Evolutionary conservation across 768 basidiomycete genomes (phyloP), one percentile per base, ranked within the genome.

Genomic region (Suillus weaverae): DNA sequence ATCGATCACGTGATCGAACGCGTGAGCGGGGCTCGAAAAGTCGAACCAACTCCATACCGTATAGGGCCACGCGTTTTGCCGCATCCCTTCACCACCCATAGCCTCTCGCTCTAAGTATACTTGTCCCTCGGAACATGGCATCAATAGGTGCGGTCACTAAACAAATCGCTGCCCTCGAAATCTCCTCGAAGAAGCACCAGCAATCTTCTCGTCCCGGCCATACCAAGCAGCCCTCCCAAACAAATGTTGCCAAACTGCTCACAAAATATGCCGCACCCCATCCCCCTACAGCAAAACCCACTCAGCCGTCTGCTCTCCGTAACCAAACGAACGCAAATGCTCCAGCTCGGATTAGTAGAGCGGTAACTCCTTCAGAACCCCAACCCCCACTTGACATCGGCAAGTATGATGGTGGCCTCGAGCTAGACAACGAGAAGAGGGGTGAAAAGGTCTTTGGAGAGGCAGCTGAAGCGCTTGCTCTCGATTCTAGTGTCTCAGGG

Each of bases 371-470:
- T 32, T 70, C 70, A 4, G 62, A 64, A 14, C 63, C 68, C 32
- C 41, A 70, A 26, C 39, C 69, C 46, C 30, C 54, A 11, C 76
- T 94, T 46, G 93, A 94, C 71, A 94, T 97, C 39, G 96, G 97
- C 35, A 84, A 80, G 54, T 99, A 99, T 75, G 97, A 99, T 68
- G 96, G 95, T n/a, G 95, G 96, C 3, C 85, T 98, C n/a, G 96
- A 97, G 78, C 79, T 86, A 39, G 97, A 97, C 68, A 89, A 92
- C 60, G 90, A 90, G 72, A 91, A 88, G 68, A 81, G 89, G 66
- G 90, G 90, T n/a, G 86, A 90, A 70, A 79, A 79, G 26, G 86
- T 94, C 1, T 85, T 83, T 44, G 92, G 91, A 1, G 89, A 94
- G 66, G 90, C 92, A 2, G 94, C 92, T 0, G 84, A 88, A 69